Percentiles rank a stretch among this genome's conserved stretches.
Evolutionary conservation across 2,329 filamentous ascomycete genomes (phyloP).

Genomic region (Verticillium tricorpus): DNA sequence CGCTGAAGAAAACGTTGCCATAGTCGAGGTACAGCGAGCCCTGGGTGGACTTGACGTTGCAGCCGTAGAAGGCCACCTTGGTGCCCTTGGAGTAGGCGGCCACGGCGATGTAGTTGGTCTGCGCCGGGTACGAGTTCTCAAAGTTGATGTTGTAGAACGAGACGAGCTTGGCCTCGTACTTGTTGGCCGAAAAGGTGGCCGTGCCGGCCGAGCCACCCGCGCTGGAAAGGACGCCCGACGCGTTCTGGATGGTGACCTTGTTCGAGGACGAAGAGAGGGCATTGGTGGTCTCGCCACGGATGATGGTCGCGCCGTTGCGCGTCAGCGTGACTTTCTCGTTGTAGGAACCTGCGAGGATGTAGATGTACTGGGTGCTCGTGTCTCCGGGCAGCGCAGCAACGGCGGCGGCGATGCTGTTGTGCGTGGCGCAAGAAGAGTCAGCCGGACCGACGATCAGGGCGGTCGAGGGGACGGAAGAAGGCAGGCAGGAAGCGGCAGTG

Average conservation of each 20-base stretch:
- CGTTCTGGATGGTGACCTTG: constrained; percentile 33
- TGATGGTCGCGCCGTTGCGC: constrained; percentile 40
- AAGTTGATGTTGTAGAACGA: constrained; percentile 26
- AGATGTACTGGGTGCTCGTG: constrained; percentile 42
- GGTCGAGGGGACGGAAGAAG: constrained; percentile 9
- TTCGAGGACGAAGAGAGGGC: constrained; percentile 39
- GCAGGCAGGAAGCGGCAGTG: constrained; percentile 1
- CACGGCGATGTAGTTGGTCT: constrained; percentile 16
- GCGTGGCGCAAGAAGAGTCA: constrained; percentile 16
- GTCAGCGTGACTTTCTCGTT: constrained; percentile 46
- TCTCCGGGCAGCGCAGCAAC: constrained; percentile 40
- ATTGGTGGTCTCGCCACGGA: constrained; percentile 39
- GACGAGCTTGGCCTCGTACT: constrained; percentile 22
- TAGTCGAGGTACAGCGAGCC: constrained; percentile 9
- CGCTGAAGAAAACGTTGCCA: constrained; percentile 7
- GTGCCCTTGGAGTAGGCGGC: constrained; percentile 20
- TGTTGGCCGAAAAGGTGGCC: constrained; percentile 19
- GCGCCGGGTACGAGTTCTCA: constrained; percentile 11
- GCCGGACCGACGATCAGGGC: constrained; percentile 10
- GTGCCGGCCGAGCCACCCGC: constrained; percentile 12
- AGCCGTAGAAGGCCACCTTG: constrained; percentile 20
- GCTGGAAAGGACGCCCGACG: constrained; percentile 9
- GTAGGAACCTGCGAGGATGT: constrained; percentile 49
- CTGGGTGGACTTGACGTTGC: constrained; percentile 8
- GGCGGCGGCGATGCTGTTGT: constrained; percentile 33